These are phyloP conservation scores for Blastobotrys terrestris DNA, from an alignment of 805 yeast genomes.

Conservation along the genomic window DNA sequence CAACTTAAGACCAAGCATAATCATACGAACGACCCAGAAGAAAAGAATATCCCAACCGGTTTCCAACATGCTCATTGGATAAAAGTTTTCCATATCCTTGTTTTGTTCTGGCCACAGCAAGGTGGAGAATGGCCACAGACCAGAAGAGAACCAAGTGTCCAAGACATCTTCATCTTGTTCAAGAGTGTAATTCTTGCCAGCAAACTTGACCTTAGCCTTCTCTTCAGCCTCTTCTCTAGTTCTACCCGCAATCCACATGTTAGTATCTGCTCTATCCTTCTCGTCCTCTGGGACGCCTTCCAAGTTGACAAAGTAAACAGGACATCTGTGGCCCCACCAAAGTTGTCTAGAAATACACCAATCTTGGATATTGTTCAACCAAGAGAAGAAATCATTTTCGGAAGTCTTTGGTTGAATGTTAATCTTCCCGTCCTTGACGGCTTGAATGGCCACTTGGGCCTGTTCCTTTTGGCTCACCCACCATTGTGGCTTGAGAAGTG, in stretches of 20 bases:
- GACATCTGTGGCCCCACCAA: conserved; percentile 99
- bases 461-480: conserved; percentile 90
- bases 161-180: conserved; percentile 97
- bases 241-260: conserved; percentile 90
- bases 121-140: conserved; percentile 96
- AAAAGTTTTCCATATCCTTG: conserved; percentile 66
- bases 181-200: conserved; percentile 61
- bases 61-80: conserved; percentile 90
- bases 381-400: conserved; percentile 87
- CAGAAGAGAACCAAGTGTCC: conserved; percentile 98
- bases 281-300: conserved; percentile 58
- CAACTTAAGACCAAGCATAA: conserved; percentile 80
- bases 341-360: conserved; percentile 97
- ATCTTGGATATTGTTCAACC: conserved; percentile 95
- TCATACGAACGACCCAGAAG: conserved; percentile 99
- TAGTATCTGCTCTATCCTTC: conserved; percentile 55
- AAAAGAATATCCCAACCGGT: conserved; percentile 99
- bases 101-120: conserved; percentile 89
- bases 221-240: conserved; percentile 71
- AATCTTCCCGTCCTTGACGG: conserved; percentile 75
- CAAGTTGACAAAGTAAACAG: conserved; percentile 79
- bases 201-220: conserved; percentile 71
- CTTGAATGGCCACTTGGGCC: conserved; percentile 83
- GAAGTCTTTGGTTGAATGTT: conserved; percentile 82
- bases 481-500: conserved; percentile 97